Conservation (phyloP, 2,329 filamentous ascomycete genomes). For the Bisporella sp. region DNA sequence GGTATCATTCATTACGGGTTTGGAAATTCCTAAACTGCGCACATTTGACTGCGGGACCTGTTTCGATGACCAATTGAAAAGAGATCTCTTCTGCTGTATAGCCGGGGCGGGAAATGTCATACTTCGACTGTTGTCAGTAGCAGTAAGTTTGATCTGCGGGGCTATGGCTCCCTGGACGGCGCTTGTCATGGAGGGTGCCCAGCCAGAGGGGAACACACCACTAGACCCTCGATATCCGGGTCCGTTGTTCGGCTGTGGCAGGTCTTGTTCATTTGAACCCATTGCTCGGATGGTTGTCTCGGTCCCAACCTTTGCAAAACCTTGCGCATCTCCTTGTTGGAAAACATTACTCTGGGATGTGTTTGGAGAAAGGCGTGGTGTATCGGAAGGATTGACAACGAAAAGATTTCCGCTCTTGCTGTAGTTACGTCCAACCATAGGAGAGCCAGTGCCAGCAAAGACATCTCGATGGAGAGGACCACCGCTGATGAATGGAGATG, state of each 20-base stretch:
- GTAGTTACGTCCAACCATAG: constrained; percentile 16
- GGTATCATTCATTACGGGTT: constrained; percentile 17
- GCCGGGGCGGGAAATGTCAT: background rate
- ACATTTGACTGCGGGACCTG: constrained; percentile 16
- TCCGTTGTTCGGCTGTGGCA: constrained; percentile 9
- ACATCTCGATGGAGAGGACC: constrained; percentile 18
- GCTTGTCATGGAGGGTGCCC: constrained; percentile 7
- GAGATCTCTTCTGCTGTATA: constrained; percentile 17
- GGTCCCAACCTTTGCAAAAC: constrained; percentile 18
- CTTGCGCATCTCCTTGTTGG: constrained; percentile 11
- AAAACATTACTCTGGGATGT: constrained; percentile 9
- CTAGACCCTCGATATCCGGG: constrained; percentile 23
- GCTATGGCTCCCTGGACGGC: background rate
- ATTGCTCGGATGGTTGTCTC: constrained; percentile 8
- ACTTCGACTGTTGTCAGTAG: constrained; percentile 12
- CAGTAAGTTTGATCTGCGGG: background rate
- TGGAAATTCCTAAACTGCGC: constrained; percentile 23
- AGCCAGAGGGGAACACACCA: constrained; percentile 19
- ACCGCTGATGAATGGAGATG: constrained; percentile 24
- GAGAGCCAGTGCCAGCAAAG: constrained; percentile 17
- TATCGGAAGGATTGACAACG: constrained; percentile 25
- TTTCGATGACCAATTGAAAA: constrained; percentile 19
- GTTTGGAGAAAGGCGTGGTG: constrained; percentile 16
- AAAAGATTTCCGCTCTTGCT: constrained; percentile 21
- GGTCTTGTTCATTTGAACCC: background rate